Base-by-base conservation (phyloP, 306 rosid species). In the Argentina anserina region DNA sequence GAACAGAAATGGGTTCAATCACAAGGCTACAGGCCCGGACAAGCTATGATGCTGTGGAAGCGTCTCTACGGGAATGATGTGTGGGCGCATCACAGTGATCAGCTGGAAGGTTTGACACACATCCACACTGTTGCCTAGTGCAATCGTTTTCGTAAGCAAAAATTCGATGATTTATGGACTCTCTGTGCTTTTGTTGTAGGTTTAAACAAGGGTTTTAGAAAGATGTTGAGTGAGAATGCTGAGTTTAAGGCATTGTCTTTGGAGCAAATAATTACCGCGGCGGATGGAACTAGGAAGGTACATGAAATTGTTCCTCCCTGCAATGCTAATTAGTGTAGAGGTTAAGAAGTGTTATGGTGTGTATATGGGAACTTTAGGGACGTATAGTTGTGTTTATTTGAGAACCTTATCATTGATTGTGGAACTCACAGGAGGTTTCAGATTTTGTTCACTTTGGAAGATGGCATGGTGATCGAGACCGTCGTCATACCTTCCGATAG, bases 241-340 rank as follows among this genome's bases (percentile, higher is more conserved):
- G 90, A 86, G 70, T 87, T 89, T 79, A 86, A 80, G 79, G 93
- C 86, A 1, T 80, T 93, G 61, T 75, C 86, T 61, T 70, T 90
- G 81, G 86, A 87, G 63, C 87, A 86, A 76, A 87, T 89, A 60
- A 80, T 36, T 73, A 65, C 87, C 1, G 93, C 98, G 6, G 82
- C 84, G 18, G 98, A 93, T 76, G 97, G 96, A 82, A 90, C 97
- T 73, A 89, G 78, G 72, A 93, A 93, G 98, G 98, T 93, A 78
- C 81, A 81, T 79, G 68, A 61, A 59, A 64, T 83, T 80, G 34
- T 77, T 81, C 68, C 76, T 68, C 69, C 53, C 23, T 70, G 23
- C 21, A 37, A 75, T 34, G 33, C 43, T 69, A 23, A 36, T 21
- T 26, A 12, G 36, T 23, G 20, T 50, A 36, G 23, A 31, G 47